phyloP scores from a whole-genome alignment of 768 basidiomycete genomes.

The Suillus bovinus region DNA sequence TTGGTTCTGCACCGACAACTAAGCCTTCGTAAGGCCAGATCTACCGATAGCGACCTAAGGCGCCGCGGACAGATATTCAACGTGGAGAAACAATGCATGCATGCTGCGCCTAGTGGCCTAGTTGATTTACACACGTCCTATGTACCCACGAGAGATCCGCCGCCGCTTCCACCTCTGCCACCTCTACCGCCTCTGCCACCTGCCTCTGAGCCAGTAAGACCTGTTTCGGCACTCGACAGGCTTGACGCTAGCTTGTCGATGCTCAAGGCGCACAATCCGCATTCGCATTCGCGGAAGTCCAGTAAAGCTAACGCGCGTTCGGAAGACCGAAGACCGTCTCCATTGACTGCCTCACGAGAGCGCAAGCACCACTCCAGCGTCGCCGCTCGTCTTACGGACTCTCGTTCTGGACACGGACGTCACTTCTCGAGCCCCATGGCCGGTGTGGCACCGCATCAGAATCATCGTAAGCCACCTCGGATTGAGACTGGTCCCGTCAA shows the following conservation, averaged over 20 bases:
- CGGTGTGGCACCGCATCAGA: slow-evolving; percentile 2
- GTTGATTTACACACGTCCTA: slow-evolving; percentile 15
- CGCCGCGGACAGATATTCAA: slow-evolving; percentile 31
- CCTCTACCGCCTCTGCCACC: slow-evolving; percentile 15
- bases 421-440: slow-evolving; percentile 13
- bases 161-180: slow-evolving; percentile 20
- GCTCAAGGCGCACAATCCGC: slow-evolving; percentile 32
- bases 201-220: slow-evolving; percentile 11
- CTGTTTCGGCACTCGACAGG: slow-evolving; percentile 33
- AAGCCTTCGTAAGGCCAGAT: neutral
- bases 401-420: slow-evolving; percentile 6
- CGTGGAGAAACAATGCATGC: slow-evolving; percentile 9
- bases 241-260: slow-evolving; percentile 35
- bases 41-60: slow-evolving; percentile 6
- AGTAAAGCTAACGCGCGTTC: slow-evolving; percentile 13
- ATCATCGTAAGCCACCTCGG: slow-evolving; percentile 1
- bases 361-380: slow-evolving; percentile 16
- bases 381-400: neutral
- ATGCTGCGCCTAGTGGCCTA: neutral
- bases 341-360: slow-evolving; percentile 17
- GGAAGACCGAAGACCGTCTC: slow-evolving; percentile 19
- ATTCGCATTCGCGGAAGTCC: slow-evolving; percentile 28
- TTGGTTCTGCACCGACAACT: slow-evolving; percentile 6
- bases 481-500: neutral
- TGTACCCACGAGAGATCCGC: slow-evolving; percentile 19